Conservation (phyloP, 148 eudicot genomes). For the Cornus florida region DNA sequence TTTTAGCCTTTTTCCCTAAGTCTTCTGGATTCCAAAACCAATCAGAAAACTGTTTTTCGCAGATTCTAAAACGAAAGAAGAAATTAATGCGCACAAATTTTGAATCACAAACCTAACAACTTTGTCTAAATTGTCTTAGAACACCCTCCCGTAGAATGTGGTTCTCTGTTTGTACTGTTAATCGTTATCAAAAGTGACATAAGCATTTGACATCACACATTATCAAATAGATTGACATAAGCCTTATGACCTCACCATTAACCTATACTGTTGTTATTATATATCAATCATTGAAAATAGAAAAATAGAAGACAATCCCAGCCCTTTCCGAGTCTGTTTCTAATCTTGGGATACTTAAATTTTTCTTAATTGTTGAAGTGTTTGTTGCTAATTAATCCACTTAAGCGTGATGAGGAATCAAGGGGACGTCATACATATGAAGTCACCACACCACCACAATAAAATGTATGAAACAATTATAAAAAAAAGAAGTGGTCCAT, state of each 20-base stretch:
- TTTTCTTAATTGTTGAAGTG: background rate
- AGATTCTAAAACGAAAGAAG: too few relatives aligned
- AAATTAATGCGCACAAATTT: too few relatives aligned
- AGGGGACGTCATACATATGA: background rate
- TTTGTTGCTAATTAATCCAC: background rate
- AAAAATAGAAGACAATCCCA: background rate
- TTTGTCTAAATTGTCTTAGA: too few relatives aligned
- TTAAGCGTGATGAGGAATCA: background rate
- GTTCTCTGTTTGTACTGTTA: too few relatives aligned
- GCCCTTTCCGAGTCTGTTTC: background rate
- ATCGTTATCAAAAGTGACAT: background rate
- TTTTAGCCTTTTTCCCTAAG: too few relatives aligned
- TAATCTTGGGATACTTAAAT: background rate
- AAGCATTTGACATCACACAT: background rate
- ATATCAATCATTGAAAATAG: background rate
- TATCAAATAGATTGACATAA: background rate
- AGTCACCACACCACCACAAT: background rate
- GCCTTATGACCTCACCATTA: background rate
- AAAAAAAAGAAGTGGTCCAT: too few relatives aligned
- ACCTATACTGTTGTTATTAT: background rate
- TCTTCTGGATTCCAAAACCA: too few relatives aligned
- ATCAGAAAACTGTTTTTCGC: too few relatives aligned
- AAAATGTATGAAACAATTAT: background rate
- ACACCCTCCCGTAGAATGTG: too few relatives aligned
- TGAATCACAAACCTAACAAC: too few relatives aligned